Base-by-base conservation (phyloP, 2,329 filamentous ascomycete species). In the Ophiostoma perfectum region DNA sequence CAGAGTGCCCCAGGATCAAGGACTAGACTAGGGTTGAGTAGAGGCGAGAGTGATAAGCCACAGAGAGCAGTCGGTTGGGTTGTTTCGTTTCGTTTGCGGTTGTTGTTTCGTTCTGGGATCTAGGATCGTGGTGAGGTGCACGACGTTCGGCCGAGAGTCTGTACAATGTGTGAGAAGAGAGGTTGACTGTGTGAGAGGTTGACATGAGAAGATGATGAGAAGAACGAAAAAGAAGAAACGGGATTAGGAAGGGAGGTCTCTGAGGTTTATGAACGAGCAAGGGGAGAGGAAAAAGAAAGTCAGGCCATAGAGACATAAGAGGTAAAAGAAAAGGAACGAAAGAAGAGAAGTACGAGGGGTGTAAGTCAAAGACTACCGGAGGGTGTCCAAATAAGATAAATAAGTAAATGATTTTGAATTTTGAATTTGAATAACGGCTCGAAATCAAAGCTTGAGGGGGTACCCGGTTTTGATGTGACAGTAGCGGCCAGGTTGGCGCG, bases 401-500 rank as follows among this genome's bases (percentile, higher is more conserved):
- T 27, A 27, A 27, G 27, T 27, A 27, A 27, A 27, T 27, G 27
- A 27, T 1, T 27, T 27, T 27, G 27, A 27, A 27, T 27, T 27
- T 2, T 27, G 27, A 27, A 27, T 27, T 27, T 27, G 27, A 27
- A 27, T 27, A 27, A 27, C 27, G 27, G 27, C 27, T 27, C 27
- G 27, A 27, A 27, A 27, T 27, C 27, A 27, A 55, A 55, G 49
- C 49, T 55, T 12, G 49, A 47, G 65, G 14, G n/a, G 66, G 49
- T 64, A 64, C 66, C 66, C 66, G 63, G 67, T 68, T 62, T 68
- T 49, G 67, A 42, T 68, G 67, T 65, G 63, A 68, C 67, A 42
- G 67, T 68, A 55, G 49, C 38, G 67, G 67, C 62, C 27, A 41
- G 55, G 58, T 41, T 18, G 38, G 47, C 60, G 47, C 60, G 36